Evolutionary conservation across 257 asterid genomes (phyloP).

Genomic region (Cynanchum wilfordii): DNA sequence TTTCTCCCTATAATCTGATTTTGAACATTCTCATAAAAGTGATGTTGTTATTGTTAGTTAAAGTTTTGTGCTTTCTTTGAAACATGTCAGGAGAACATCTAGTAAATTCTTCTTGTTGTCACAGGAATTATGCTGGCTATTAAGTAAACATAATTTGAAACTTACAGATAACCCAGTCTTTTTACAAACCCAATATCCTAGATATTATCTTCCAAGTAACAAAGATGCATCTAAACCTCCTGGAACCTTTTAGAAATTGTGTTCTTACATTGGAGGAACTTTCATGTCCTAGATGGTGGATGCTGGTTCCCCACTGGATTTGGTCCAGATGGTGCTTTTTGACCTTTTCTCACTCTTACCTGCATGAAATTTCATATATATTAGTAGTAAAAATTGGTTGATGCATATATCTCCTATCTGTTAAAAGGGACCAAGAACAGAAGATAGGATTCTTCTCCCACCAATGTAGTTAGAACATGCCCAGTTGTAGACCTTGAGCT

Average conservation of each 20-base stretch:
- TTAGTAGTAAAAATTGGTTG: neutral
- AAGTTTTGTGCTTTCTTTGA: neutral
- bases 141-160: slow-evolving; percentile 3
- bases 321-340: slow-evolving; percentile 61
- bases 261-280: slow-evolving; percentile 16
- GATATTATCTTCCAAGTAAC: slow-evolving; percentile 8
- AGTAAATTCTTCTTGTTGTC: neutral
- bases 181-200: slow-evolving; percentile 20
- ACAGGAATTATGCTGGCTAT: neutral
- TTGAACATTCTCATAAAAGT: neutral
- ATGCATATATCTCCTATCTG: slow-evolving; percentile 6
- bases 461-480: slow-evolving; percentile 27
- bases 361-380: slow-evolving; percentile 30
- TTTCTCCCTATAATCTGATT: neutral
- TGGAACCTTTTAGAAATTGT: slow-evolving; percentile 16
- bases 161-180: slow-evolving; percentile 3
- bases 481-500: slow-evolving; percentile 25
- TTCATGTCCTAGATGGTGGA: slow-evolving; percentile 47
- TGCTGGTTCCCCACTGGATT: slow-evolving; percentile 58
- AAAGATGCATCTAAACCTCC: slow-evolving; percentile 23
- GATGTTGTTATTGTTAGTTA: neutral
- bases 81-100: neutral
- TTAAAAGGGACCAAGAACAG: slow-evolving; percentile 7
- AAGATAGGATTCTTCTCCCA: slow-evolving; percentile 18
- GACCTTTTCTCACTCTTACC: slow-evolving; percentile 29